These are phyloP conservation scores for Fusarium duplospermum DNA, from an alignment of 2,329 filamentous ascomycete genomes.

Conservation along the genomic window DNA sequence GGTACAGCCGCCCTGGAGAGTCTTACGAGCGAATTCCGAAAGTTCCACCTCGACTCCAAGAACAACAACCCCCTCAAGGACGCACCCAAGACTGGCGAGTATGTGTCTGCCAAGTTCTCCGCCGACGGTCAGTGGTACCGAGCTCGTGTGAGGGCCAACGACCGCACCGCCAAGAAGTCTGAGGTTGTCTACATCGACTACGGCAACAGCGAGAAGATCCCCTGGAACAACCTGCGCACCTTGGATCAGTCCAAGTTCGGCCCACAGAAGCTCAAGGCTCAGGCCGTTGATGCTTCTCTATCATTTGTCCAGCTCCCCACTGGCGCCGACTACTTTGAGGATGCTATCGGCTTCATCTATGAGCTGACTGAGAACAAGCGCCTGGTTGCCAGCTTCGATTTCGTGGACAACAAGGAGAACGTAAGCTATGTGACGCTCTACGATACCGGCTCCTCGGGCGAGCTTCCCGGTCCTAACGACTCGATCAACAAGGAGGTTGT, in stretches of 20 bases:
- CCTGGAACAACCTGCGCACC: slow-evolving; percentile 87
- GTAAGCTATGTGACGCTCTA: slow-evolving; percentile 89
- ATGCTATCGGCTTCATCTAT: slow-evolving; percentile 80
- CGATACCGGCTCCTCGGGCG: slow-evolving; percentile 74
- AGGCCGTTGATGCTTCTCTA: slow-evolving; percentile 87
- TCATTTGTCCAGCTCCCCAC: slow-evolving; percentile 91
- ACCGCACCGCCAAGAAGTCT: slow-evolving; percentile 87
- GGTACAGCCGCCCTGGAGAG: slow-evolving; percentile 87
- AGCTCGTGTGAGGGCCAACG: slow-evolving; percentile 89
- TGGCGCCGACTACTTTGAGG: slow-evolving; percentile 82
- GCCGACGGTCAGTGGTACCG: slow-evolving; percentile 96
- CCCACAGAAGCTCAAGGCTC: slow-evolving; percentile 82
- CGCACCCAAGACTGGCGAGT: slow-evolving; percentile 89
- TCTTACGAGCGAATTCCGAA: slow-evolving; percentile 90
- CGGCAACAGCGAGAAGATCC: slow-evolving; percentile 89
- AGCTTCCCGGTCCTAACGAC: slow-evolving; percentile 70
- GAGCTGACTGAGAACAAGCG: slow-evolving; percentile 80
- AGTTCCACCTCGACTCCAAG: slow-evolving; percentile 86
- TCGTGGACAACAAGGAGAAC: slow-evolving; percentile 81
- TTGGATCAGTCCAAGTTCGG: slow-evolving; percentile 84
- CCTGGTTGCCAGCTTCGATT: slow-evolving; percentile 92
- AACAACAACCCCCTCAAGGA: slow-evolving; percentile 80
- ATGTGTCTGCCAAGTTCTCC: slow-evolving; percentile 90
- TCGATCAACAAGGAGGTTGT: slow-evolving; percentile 93
- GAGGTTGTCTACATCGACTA: slow-evolving; percentile 97